Conservation (phyloP, 2,329 filamentous ascomycete genomes). For the Torrubiella hemipterigena region DNA sequence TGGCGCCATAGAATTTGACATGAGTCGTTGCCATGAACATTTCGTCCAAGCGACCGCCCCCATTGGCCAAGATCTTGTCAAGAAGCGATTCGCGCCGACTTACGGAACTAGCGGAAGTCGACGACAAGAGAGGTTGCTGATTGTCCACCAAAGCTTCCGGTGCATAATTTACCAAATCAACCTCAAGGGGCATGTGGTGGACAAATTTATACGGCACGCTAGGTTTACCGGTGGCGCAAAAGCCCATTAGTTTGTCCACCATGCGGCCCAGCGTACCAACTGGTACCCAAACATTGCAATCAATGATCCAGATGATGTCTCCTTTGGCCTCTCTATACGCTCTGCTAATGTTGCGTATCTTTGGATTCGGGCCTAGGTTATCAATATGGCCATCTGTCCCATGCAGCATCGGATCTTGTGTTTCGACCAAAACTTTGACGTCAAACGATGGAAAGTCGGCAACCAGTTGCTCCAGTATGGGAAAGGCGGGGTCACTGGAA, state of each 20-base stretch:
- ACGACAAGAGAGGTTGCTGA: conserved; percentile 19
- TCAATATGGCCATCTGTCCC: conserved; percentile 34
- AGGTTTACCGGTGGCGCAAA: conserved; percentile 32
- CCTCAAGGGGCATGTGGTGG: conserved; percentile 80
- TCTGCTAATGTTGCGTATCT: conserved; percentile 91
- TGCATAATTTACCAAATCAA: conserved; percentile 48
- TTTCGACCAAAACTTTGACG: conserved; percentile 64
- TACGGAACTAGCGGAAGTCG: conserved; percentile 17
- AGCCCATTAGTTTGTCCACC: conserved; percentile 77
- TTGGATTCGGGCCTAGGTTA: conserved; percentile 86
- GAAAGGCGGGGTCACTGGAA: conserved; percentile 62
- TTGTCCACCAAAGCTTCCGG: conserved; percentile 12
- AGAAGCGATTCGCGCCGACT: too few species aligned
- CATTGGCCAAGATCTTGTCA: conserved; percentile 23
- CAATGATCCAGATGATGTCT: conserved; percentile 86
- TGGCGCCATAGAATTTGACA: conserved; percentile 95
- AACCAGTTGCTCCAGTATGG: conserved; percentile 59
- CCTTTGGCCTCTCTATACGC: conserved; percentile 81
- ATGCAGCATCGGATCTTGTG: conserved; percentile 62
- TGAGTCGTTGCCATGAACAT: conserved; percentile 89
- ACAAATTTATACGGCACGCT: conserved; percentile 73
- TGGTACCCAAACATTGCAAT: conserved; percentile 92
- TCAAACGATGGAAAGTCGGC: conserved; percentile 62
- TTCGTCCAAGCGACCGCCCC: conserved; percentile 81
- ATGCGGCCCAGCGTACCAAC: conserved; percentile 71